phyloP scores from a whole-genome alignment of 805 yeast species.

The Hanseniaspora clermontiae region DNA sequence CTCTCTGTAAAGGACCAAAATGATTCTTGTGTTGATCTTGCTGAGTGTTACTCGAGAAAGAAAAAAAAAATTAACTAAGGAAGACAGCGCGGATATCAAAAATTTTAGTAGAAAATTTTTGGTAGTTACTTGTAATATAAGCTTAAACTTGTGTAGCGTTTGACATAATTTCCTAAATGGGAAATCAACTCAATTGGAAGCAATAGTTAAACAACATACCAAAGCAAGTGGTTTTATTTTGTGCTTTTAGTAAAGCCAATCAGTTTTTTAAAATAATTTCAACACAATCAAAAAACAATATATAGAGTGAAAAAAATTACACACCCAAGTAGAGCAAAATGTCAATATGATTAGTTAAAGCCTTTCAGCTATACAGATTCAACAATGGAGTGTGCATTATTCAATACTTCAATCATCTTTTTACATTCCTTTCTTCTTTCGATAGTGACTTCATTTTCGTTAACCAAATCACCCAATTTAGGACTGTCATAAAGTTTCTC shows the following conservation, averaged over 20 bases:
- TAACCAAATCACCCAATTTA: conserved; percentile 64
- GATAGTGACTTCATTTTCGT: conserved; percentile 82
- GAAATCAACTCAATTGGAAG: background rate
- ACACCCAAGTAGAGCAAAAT: background rate
- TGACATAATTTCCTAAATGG: background rate
- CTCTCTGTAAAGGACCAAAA: background rate
- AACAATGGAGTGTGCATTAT: conserved; percentile 83
- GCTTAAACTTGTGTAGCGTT: background rate
- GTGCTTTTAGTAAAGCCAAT: too few species aligned
- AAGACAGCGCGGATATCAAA: background rate
- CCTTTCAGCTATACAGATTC: conserved; percentile 25
- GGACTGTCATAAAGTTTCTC: conserved; percentile 72
- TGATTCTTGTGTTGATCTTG: background rate
- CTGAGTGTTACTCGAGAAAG: background rate
- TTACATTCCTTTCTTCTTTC: conserved; percentile 90
- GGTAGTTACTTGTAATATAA: too few species aligned
- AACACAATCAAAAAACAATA: background rate
- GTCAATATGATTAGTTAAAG: background rate
- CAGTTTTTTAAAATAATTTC: too few species aligned
- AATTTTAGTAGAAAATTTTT: too few species aligned
- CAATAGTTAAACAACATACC: background rate
- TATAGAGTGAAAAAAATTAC: background rate
- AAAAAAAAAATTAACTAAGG: background rate
- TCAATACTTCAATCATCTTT: conserved; percentile 87
- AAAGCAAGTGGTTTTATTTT: too few species aligned